phyloP scores from a whole-genome alignment of 768 basidiomycete species.

The Pleurotus sapidus region DNA sequence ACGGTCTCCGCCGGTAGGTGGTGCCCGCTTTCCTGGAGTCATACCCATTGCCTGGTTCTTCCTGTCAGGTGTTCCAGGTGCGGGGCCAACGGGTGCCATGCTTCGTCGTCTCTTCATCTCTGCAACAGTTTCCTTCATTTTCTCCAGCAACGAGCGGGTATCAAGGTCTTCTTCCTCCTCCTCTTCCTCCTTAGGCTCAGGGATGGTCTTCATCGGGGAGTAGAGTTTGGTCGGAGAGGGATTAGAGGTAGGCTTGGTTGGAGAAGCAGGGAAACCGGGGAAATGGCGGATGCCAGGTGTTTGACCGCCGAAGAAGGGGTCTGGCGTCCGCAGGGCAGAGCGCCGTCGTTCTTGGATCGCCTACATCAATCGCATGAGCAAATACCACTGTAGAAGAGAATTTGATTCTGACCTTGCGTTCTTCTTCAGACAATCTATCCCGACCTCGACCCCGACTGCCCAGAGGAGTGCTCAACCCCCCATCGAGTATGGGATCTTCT shows the following conservation, averaged over 20 bases:
- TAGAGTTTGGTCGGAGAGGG: slow-evolving; percentile 9
- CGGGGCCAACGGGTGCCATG: slow-evolving; percentile 17
- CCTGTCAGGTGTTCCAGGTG: slow-evolving; percentile 6
- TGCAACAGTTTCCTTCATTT: slow-evolving; percentile 47
- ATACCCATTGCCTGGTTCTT: slow-evolving; percentile 1
- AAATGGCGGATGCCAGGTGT: slow-evolving; percentile 24
- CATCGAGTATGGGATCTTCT: neutral
- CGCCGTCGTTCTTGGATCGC: slow-evolving; percentile 63
- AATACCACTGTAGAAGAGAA: neutral
- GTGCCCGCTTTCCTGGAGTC: slow-evolving; percentile 20
- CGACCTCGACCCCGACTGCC: slow-evolving; percentile 9
- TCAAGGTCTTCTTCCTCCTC: slow-evolving; percentile 35
- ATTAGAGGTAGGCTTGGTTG: slow-evolving; percentile 14
- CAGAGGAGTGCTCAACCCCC: slow-evolving; percentile 11
- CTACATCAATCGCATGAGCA: slow-evolving; percentile 19
- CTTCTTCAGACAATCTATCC: slow-evolving; percentile 37
- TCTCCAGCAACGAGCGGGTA: slow-evolving; percentile 40
- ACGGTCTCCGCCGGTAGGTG: neutral
- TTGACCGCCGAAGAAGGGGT: slow-evolving; percentile 20
- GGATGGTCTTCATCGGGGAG: slow-evolving; percentile 5
- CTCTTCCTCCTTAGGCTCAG: neutral
- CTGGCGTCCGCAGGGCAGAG: slow-evolving; percentile 49
- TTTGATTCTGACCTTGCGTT: slow-evolving; percentile 34
- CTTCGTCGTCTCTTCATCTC: slow-evolving; percentile 45
- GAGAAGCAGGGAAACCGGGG: slow-evolving; percentile 46